Base-by-base conservation (phyloP, 2,329 filamentous ascomycete species). In the Aspergillus sp. region DNA sequence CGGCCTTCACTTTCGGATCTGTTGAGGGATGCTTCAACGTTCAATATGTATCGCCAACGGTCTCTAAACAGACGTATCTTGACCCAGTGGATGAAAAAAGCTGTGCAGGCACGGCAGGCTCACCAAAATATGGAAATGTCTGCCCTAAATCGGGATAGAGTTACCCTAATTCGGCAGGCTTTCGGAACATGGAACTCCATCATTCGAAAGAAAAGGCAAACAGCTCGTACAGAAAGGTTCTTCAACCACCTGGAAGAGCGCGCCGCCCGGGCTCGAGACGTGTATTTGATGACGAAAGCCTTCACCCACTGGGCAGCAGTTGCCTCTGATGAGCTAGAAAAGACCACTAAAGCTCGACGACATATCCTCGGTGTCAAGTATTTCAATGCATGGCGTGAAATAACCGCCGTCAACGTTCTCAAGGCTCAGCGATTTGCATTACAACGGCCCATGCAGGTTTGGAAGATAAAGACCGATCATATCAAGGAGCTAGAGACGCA, bases 341-440 rank as follows among this genome's bases (percentile, higher is more conserved):
- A 85, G 41, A 90, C 89, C 4, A 84, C 83, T 4, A 80, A 86
- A 43, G 90, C 90, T 19, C 82, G 89, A 61, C 81, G 85, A 60
- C 89, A 91, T 69, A 85, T 93, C 59, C 76, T 95, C 54, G 81
- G 87, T 55, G 85, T 84, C 12, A 84, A 84, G 55, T 87, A 87
- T 60, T 91, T 90, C 71, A 84, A 84, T 57, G 85, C 85, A 7
- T 91, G 89, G 89, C 81, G 83, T 25, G 81, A 85, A 57, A 84
- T 90, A 55, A 88, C 87, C 0, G 79, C 80, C 1, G 79, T 85
- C 50, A 87, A 89, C 62, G 81, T 85, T 55, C 66, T 80, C 43
- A 82, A 82, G 63, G 75, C 78, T 11, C 77, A 80, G 44, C 73
- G 81, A 35, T 81, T 86, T 56, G 75, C 82, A 17, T 64, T 84